Conservation (phyloP, 106 monocot genomes). For the Vanilla planifolia region DNA sequence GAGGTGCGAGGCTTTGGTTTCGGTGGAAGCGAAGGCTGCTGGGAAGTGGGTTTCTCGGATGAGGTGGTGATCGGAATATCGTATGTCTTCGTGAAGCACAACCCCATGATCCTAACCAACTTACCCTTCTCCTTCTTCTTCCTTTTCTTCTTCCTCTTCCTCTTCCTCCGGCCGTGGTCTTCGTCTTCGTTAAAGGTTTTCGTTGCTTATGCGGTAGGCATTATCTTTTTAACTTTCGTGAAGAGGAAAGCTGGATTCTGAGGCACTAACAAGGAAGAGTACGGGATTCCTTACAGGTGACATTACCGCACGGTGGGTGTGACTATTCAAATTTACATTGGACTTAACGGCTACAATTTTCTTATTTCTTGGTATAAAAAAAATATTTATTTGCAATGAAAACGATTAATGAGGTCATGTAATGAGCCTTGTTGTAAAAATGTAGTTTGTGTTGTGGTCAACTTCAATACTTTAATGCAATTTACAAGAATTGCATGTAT, state of each 20-base stretch:
- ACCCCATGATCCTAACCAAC: slow-evolving; percentile 22
- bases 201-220: not conserved
- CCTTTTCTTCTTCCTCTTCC: not conserved
- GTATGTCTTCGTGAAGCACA: slow-evolving; percentile 42
- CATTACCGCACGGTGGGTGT: not conserved
- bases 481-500: too few species aligned
- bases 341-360: not conserved
- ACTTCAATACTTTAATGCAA: too few species aligned
- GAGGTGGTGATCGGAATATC: slow-evolving; percentile 44
- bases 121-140: not conserved
- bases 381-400: too few species aligned
- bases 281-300: not conserved
- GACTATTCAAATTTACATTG: not conserved
- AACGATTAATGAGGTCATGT: too few species aligned
- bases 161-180: too few species aligned
- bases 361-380: too few species aligned
- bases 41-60: slow-evolving; percentile 13
- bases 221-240: not conserved
- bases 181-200: not conserved
- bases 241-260: slow-evolving; percentile 6
- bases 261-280: not conserved
- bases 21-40: not conserved
- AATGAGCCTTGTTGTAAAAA: too few species aligned
- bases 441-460: too few species aligned
- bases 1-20: not conserved